Evolutionary conservation across 345 rosid species (phyloP).

Genomic region (Carallia pectinifolia): DNA sequence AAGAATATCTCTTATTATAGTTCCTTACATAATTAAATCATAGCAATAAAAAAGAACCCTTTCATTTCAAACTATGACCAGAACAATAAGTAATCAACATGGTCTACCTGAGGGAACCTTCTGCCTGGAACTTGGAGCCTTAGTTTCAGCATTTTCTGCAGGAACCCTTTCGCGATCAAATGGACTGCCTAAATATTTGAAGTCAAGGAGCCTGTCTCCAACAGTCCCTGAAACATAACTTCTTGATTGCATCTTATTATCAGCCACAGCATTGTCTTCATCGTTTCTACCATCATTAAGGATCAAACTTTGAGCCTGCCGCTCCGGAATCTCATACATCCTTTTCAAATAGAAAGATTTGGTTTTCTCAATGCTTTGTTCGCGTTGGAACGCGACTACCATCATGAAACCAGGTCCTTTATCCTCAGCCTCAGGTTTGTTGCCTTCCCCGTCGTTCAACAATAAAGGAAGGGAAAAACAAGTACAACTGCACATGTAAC

Average conservation of each 20-base stretch:
- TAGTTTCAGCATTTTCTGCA: conserved; percentile 9
- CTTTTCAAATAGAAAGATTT: conserved; percentile 45
- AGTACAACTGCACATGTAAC: not conserved
- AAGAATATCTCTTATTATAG: no score
- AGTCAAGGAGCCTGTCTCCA: conserved; percentile 27
- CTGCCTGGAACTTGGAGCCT: conserved; percentile 24
- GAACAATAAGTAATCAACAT: conserved; percentile 2
- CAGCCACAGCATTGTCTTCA: not conserved
- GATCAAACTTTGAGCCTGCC: conserved; percentile 23
- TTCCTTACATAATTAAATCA: no score
- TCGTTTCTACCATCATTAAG: conserved; percentile 11
- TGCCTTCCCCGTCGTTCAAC: conserved; percentile 14
- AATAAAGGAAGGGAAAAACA: conserved; percentile 17
- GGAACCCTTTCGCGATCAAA: conserved; percentile 20
- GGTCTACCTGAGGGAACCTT: conserved; percentile 41
- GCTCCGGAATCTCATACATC: conserved; percentile 45
- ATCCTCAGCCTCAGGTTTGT: not conserved
- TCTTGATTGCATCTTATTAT: conserved; percentile 10
- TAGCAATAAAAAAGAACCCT: no score
- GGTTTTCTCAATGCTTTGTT: conserved; percentile 40
- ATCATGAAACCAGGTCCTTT: conserved; percentile 23
- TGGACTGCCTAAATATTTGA: conserved; percentile 27
- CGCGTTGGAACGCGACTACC: conserved; percentile 64
- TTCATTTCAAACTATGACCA: not conserved
- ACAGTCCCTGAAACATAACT: conserved; percentile 9